Conservation (phyloP, 176 grass and related monocot species). For the Cenchrus americanus region DNA sequence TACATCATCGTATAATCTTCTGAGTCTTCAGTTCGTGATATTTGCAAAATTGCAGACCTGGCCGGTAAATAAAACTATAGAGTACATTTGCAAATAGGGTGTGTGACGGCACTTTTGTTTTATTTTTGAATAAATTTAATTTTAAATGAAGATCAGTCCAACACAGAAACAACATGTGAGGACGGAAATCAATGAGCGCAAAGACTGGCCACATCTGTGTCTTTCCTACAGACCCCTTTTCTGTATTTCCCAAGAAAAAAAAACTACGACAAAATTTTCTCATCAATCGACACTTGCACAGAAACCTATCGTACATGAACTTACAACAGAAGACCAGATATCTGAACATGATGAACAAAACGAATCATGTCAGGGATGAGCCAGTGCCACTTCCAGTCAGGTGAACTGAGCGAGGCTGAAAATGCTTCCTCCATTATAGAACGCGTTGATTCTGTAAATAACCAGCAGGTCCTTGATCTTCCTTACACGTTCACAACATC, state of each 20-base stretch:
- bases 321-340: not conserved
- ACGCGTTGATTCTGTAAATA: not conserved
- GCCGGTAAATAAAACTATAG: too few relatives aligned
- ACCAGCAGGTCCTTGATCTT: not conserved
- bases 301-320: conserved; percentile 24
- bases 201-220: not conserved
- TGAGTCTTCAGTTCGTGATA: too few relatives aligned
- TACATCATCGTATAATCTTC: too few relatives aligned
- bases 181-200: conserved; percentile 21
- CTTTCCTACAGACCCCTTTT: conserved; percentile 2
- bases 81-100: not conserved
- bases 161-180: conserved; percentile 16
- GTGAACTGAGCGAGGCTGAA: conserved; percentile 2
- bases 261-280: not conserved
- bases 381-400: not conserved
- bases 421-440: conserved; percentile 17
- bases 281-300: not conserved
- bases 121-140: not conserved
- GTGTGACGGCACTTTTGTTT: not conserved
- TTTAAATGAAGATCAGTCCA: conserved; percentile 4
- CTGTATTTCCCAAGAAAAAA: not conserved
- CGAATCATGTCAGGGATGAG: not conserved
- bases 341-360: not conserved
- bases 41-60: too few relatives aligned
- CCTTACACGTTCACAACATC: conserved; percentile 25